Conservation (phyloP, 1,139 yeast species). For the Lodderomyces orthopsilosis region DNA sequence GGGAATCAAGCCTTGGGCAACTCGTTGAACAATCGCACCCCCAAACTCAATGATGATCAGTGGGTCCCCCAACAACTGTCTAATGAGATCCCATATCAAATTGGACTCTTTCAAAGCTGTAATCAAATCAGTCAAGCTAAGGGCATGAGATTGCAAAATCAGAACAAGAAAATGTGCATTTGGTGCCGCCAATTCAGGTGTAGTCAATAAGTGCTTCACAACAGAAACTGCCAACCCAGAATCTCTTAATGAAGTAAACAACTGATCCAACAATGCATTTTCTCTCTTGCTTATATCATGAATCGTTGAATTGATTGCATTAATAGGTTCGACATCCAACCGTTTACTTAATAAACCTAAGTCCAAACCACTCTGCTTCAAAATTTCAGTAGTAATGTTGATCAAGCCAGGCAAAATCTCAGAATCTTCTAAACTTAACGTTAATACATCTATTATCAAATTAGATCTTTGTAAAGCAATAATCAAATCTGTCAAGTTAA, state of each 20-base stretch:
- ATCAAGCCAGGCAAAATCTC: slow-evolving; percentile 30
- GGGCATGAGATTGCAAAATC: slow-evolving; percentile 24
- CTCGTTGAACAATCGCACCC: slow-evolving; percentile 15
- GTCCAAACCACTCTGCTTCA: slow-evolving; percentile 21
- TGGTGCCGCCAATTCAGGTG: slow-evolving; percentile 27
- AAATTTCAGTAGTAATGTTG: slow-evolving; percentile 22
- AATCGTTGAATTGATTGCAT: neutral
- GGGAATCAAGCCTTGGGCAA: slow-evolving; percentile 22
- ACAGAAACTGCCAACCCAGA: slow-evolving; percentile 32
- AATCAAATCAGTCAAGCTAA: slow-evolving; percentile 21
- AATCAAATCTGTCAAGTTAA: slow-evolving; percentile 26
- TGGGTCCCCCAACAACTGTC: slow-evolving; percentile 19
- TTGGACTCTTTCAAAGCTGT: slow-evolving; percentile 24
- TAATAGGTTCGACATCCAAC: neutral
- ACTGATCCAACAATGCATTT: slow-evolving; percentile 20
- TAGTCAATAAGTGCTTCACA: slow-evolving; percentile 25
- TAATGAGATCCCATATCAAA: slow-evolving; percentile 18
- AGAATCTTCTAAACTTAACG: slow-evolving; percentile 26
- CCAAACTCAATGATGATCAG: slow-evolving; percentile 21
- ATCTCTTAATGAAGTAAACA: slow-evolving; percentile 25
- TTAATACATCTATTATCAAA: slow-evolving; percentile 24
- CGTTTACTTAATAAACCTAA: slow-evolving; percentile 10
- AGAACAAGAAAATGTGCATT: slow-evolving; percentile 26
- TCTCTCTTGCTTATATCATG: slow-evolving; percentile 20
- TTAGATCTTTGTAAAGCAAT: slow-evolving; percentile 30